Conservation (phyloP, 2,329 filamentous ascomycete genomes). For the Capronia americana region DNA sequence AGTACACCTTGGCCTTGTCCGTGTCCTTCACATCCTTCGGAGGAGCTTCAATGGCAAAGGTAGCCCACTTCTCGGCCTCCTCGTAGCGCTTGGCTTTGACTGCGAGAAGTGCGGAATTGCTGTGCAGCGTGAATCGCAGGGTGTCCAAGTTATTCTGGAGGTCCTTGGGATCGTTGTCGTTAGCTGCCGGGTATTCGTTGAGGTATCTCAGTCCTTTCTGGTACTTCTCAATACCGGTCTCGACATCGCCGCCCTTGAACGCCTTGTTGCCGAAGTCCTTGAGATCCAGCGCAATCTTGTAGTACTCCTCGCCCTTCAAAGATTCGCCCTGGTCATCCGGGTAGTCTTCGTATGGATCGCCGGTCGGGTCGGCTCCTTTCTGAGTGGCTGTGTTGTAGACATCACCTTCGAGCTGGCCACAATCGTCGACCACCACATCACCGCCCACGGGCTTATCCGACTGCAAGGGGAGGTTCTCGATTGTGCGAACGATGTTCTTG, state of each 20-base stretch:
- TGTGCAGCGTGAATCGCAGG: constrained; percentile 84
- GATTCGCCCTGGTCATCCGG: constrained; percentile 77
- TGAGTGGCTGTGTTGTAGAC: constrained; percentile 70
- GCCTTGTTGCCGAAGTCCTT: constrained; percentile 93
- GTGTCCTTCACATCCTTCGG: constrained; percentile 67
- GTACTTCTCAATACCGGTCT: constrained; percentile 84
- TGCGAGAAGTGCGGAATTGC: constrained; percentile 84
- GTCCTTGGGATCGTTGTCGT: constrained; percentile 72
- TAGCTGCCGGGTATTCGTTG: constrained; percentile 76
- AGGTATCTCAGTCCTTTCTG: constrained; percentile 90
- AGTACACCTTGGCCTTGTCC: constrained; percentile 89
- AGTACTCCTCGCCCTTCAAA: constrained; percentile 70
- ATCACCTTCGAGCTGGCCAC: constrained; percentile 79
- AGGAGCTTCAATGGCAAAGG: constrained; percentile 72
- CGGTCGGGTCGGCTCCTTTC: constrained; percentile 77
- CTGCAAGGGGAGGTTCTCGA: constrained; percentile 82
- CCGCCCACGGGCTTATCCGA: constrained; percentile 76
- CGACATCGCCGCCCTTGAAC: constrained; percentile 78
- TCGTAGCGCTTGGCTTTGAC: constrained; percentile 77
- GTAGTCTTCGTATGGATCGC: constrained; percentile 94
- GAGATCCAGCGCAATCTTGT: constrained; percentile 80
- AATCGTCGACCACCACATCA: constrained; percentile 79
- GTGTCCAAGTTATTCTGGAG: constrained; percentile 71
- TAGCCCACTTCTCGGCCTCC: constrained; percentile 73
- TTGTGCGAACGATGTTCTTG: constrained; percentile 86